These are phyloP conservation scores for Berkeleyomyces basicola DNA, from an alignment of 2,329 filamentous ascomycete genomes.

Conservation along the genomic window DNA sequence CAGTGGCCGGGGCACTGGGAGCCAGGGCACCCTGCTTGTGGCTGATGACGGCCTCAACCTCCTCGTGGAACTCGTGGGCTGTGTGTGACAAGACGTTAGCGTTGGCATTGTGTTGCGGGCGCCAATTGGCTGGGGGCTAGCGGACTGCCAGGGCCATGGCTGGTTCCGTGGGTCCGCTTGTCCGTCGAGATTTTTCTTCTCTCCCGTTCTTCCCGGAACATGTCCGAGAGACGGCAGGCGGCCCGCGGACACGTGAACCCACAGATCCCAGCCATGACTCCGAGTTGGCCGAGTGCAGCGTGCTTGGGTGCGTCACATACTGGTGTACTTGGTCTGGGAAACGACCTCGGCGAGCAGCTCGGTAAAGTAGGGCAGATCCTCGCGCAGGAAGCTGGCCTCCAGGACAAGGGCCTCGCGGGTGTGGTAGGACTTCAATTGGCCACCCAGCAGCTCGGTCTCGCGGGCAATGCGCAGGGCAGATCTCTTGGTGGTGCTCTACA, in stretches of 20 bases:
- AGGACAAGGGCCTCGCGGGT: conserved; percentile 86
- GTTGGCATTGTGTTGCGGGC: conserved; percentile 13
- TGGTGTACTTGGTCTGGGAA: conserved; percentile 69
- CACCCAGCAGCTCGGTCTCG: conserved; percentile 89
- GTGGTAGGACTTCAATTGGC: conserved; percentile 73
- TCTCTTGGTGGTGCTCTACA: conserved; percentile 67
- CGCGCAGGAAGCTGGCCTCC: conserved; percentile 84
- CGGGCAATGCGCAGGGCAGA: conserved; percentile 84
- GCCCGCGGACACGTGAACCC: not conserved
- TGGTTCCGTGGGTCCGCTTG: not conserved
- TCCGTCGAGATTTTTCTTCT: conserved; percentile 3
- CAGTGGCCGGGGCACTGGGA: conserved; percentile 45
- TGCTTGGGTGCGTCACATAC: conserved; percentile 27
- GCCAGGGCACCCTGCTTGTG: conserved; percentile 60
- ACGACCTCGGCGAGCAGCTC: conserved; percentile 90
- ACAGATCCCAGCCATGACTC: not conserved
- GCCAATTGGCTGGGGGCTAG: not conserved
- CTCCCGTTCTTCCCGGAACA: conserved; percentile 10
- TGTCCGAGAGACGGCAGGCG: conserved; percentile 1
- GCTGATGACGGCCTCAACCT: conserved; percentile 62
- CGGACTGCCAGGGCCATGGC: not conserved
- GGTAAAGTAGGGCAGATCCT: conserved; percentile 93
- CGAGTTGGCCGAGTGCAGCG: conserved; percentile 14
- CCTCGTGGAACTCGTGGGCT: conserved; percentile 86
- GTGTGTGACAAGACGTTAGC: conserved; percentile 5